Evolutionary conservation across 768 basidiomycete genomes (phyloP), one percentile per base, ranked within the genome.

Genomic region (Boletus tylopilopsis): DNA sequence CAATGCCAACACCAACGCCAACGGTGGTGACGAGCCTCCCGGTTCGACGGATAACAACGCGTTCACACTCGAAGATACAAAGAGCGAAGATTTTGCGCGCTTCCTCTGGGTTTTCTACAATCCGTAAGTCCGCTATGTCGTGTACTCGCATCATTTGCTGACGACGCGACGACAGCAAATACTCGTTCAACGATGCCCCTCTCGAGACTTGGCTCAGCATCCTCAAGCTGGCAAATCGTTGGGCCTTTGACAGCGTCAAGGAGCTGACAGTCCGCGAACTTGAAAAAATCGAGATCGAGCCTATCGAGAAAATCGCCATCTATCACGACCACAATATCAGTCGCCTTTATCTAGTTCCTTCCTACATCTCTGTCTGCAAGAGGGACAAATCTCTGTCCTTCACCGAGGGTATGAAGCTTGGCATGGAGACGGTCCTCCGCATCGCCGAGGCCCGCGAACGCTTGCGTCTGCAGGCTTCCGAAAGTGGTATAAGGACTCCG

Each of bases 31-130:
- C 6, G 51, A 67, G 9, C 58, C 54, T 0, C 62, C 49, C 1
- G 80, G 79, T 2, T 67, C 70, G 1, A 62, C 58, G 0, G 78
- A 79, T 37, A 49, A 56, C 0, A 70, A 65, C 25, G 73, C 79
- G 0, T 71, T 81, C 22, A 65, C 74, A 4, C 64, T 85, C 2
- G 68, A 73, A 5, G 70, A 73, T 16, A 68, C 72, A 10, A 72
- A 71, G 22, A 68, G 72, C 0, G 65, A 69, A 5, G 80, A 82
- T 19, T 81, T 84, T 45, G 70, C 74, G 15, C 74, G 75, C 0
- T 77, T 85, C 39, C 63, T 82, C 0, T 84, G 78, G 78, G 74
- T 84, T 0, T 81, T 85, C 42, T 85, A 85, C 44, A 82, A 83
- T 45, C 70, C 74, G 84, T 84, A 51, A 47, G 79, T 70, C 30